Base-by-base conservation (phyloP, 805 yeast species). In the Ogataea nakhonphanomensis region DNA sequence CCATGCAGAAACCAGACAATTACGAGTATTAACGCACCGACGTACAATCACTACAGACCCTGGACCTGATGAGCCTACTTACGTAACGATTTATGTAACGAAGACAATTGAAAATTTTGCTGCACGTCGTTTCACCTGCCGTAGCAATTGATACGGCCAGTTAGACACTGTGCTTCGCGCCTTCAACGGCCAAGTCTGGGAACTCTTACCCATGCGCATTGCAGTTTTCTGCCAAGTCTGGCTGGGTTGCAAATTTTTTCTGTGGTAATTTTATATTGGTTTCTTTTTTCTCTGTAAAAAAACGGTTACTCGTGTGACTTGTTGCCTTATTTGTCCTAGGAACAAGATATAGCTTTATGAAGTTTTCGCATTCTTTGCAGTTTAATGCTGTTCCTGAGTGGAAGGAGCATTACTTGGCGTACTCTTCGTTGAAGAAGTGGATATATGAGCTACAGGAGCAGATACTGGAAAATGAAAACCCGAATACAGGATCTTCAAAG, bases 301-400 rank as follows among this genome's bases (percentile, higher is more conserved):
- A 15, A 63, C 60, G 12, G 13, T 30, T 26, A 24, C 31, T 39
- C 42, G 42, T 39, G 42, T 39, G 42, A 39, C 37, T 11, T 28
- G 37, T 20, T 39, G 28, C 42, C 35, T 25, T 25, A 31, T 36
- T 26, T 11, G 12, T 25, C 29, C 20, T 30, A 30, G 37, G 28
- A 13, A 15, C 13, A 38, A 38, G 41, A 37, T 38, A 24, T 27
- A 29, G 7, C n/a, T 10, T 13, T 25, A 73, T 73, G 78, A 73
- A 73, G 61, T 73, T 73, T 48, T 65, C 73, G 23, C 76, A 71
- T 43, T 71, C 76, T 24, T 57, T 73, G 37, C 71, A 71, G 53
- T 69, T 72, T 48, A 72, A 72, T 48, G 70, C 73, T n/a, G 78
- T 73, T 25, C 78, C 78, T 5, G 78, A 73, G 52, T 73, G 77